phyloP scores from a whole-genome alignment of 148 eudicot genomes.

The Pouteria glomerata region DNA sequence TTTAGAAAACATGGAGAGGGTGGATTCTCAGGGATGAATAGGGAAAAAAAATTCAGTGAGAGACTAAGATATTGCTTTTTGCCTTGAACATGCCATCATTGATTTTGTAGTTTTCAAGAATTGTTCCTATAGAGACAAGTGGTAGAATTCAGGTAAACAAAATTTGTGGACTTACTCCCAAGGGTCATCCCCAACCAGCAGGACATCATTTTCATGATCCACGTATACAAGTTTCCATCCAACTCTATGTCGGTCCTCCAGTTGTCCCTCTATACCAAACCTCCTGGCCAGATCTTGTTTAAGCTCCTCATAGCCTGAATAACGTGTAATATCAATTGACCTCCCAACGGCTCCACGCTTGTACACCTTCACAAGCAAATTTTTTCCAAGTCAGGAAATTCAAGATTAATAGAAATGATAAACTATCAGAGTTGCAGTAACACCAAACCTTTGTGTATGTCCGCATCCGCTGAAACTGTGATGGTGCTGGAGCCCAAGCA shows the following conservation, averaged over 20 bases:
- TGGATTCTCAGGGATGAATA: not conserved
- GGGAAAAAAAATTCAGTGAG: too few relatives aligned
- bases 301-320: slow-evolving; percentile 84
- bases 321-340: slow-evolving; percentile 83
- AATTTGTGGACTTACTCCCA: slow-evolving; percentile 82
- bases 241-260: slow-evolving; percentile 80
- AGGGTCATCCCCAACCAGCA: slow-evolving; percentile 97
- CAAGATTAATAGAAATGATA: not conserved
- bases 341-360: slow-evolving; percentile 99
- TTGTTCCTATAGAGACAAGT: not conserved
- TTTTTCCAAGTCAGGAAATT: slow-evolving; percentile 6
- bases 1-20: not conserved
- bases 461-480: slow-evolving; percentile 75
- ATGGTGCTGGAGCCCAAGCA: slow-evolving; percentile 60
- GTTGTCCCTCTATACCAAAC: slow-evolving; percentile 95
- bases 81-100: not conserved
- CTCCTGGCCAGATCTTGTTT: slow-evolving; percentile 92
- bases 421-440: not conserved
- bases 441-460: slow-evolving; percentile 80
- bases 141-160: not conserved
- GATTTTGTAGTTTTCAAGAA: too few relatives aligned
- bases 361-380: slow-evolving; percentile 57
- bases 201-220: slow-evolving; percentile 85
- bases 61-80: too few relatives aligned
- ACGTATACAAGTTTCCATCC: slow-evolving; percentile 98